phyloP scores from a whole-genome alignment of 441 rosid genomes.

The Brassica balearica region DNA sequence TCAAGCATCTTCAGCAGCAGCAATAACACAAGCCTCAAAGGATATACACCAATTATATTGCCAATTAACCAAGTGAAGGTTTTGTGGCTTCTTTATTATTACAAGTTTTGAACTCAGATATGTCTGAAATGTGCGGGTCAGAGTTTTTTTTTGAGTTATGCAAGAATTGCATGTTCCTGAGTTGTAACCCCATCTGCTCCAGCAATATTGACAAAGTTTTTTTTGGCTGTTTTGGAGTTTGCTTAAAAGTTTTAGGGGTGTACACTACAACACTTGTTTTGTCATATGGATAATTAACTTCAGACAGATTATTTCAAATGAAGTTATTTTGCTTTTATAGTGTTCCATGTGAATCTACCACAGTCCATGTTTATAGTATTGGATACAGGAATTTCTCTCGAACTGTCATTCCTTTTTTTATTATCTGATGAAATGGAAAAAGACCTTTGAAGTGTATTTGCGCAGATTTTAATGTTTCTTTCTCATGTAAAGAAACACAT shows the following conservation, averaged over 20 bases:
- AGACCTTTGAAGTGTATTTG: conserved; percentile 11
- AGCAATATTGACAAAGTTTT: conserved; percentile 35
- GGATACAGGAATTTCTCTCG: conserved; percentile 7
- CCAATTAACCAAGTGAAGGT: conserved; percentile 42
- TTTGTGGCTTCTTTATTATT: conserved; percentile 38
- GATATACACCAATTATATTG: conserved; percentile 22
- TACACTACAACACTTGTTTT: conserved; percentile 29
- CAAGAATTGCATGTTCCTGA: conserved; percentile 28
- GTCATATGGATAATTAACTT: conserved; percentile 11
- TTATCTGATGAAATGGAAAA: conserved; percentile 18
- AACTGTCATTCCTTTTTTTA: conserved; percentile 21
- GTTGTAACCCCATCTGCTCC: conserved; percentile 40
- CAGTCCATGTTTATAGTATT: background rate
- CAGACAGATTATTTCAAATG: conserved; percentile 29
- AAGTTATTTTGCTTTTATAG: conserved; percentile 22
- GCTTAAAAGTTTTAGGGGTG: conserved; percentile 29
- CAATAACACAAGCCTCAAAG: conserved; percentile 42
- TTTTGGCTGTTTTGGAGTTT: conserved; percentile 37
- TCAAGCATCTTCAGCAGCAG: conserved; percentile 63
- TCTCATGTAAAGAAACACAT: conserved; percentile 22
- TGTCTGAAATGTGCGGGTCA: conserved; percentile 27
- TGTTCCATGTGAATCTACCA: conserved; percentile 17
- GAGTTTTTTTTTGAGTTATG: conserved; percentile 24
- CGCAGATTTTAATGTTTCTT: conserved; percentile 29
- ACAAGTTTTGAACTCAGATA: conserved; percentile 33